Evolutionary conservation across 192 early-diverging fungal species (phyloP).

Genomic region (Umbelopsis vinacea): DNA sequence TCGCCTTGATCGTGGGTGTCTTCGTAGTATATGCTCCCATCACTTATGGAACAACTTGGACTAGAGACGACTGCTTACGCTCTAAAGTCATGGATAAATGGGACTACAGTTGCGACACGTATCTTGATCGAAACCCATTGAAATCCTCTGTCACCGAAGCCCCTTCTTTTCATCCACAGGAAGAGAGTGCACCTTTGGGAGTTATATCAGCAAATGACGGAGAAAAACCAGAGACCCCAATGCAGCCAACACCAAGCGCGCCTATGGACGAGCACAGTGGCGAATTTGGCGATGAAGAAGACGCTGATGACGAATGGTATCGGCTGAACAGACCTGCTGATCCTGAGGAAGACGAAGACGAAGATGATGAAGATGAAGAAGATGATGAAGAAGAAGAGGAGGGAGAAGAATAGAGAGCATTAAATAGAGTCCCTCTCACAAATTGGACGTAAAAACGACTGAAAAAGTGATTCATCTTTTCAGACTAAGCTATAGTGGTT

Average conservation of each 20-base stretch:
- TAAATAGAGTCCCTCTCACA: not conserved
- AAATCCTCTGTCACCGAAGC: not conserved
- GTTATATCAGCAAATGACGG: not conserved
- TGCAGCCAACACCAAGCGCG: slow-evolving; percentile 66
- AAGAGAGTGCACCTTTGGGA: not conserved
- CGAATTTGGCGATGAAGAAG: not conserved
- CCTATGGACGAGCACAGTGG: slow-evolving; percentile 18
- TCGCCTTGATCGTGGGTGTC: slow-evolving; percentile 62
- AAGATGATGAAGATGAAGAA: not conserved
- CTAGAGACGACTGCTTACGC: slow-evolving; percentile 66
- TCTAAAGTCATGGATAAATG: slow-evolving; percentile 76
- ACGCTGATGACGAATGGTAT: not conserved
- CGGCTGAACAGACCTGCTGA: not conserved
- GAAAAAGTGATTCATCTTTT: too few relatives aligned
- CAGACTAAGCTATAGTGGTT: too few relatives aligned
- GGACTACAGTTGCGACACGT: slow-evolving; percentile 52
- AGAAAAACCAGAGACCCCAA: not conserved
- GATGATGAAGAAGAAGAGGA: slow-evolving; percentile 1
- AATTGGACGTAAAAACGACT: too few relatives aligned
- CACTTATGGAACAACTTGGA: slow-evolving; percentile 84
- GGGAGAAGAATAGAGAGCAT: not conserved
- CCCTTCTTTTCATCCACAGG: not conserved
- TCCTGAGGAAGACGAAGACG: not conserved
- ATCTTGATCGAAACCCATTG: not conserved
- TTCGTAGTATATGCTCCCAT: slow-evolving; percentile 76